A percentile compares a stretch with the other conserved stretches of the same genome.
phyloP scores from a whole-genome alignment of 75 land plant species.

The Adiantum capillusveneris region DNA sequence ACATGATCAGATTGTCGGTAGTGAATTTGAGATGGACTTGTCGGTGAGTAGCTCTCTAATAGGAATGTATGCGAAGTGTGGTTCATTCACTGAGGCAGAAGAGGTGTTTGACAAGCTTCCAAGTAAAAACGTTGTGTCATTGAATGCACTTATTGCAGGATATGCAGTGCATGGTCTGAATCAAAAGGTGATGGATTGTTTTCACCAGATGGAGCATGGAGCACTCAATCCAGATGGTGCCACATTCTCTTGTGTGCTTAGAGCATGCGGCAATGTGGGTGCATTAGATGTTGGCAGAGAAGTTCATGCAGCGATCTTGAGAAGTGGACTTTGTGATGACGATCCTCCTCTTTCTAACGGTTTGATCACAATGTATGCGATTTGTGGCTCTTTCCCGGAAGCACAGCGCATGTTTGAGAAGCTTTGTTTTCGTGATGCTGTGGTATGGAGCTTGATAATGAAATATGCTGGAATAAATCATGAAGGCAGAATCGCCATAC shows the following conservation, averaged over 20 bases:
- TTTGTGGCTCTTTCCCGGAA: slow-evolving; percentile 2
- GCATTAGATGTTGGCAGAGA: slow-evolving; percentile 2
- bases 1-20: slow-evolving; percentile 3
- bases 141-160: slow-evolving; percentile 29
- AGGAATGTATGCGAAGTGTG: slow-evolving; percentile 35
- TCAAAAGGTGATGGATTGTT: slow-evolving; percentile 3
- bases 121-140: slow-evolving; percentile 19
- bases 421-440: background rate
- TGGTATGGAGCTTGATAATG: slow-evolving; percentile 6
- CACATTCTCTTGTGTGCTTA: slow-evolving; percentile 27
- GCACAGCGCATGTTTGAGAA: background rate
- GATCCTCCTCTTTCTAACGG: background rate
- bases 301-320: background rate
- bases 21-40: slow-evolving; percentile 6
- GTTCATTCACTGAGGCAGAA: background rate
- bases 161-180: slow-evolving; percentile 17
- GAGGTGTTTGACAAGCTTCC: slow-evolving; percentile 10
- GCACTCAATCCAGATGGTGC: slow-evolving; percentile 22
- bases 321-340: background rate
- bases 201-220: slow-evolving; percentile 9
- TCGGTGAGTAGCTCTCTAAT: slow-evolving; percentile 9
- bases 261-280: slow-evolving; percentile 26
- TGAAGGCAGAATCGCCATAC: background rate
- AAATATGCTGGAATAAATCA: slow-evolving; percentile 4
- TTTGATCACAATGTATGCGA: slow-evolving; percentile 5